Evolutionary conservation across 768 basidiomycete species (phyloP).

Genomic region (Suillus subluteus): DNA sequence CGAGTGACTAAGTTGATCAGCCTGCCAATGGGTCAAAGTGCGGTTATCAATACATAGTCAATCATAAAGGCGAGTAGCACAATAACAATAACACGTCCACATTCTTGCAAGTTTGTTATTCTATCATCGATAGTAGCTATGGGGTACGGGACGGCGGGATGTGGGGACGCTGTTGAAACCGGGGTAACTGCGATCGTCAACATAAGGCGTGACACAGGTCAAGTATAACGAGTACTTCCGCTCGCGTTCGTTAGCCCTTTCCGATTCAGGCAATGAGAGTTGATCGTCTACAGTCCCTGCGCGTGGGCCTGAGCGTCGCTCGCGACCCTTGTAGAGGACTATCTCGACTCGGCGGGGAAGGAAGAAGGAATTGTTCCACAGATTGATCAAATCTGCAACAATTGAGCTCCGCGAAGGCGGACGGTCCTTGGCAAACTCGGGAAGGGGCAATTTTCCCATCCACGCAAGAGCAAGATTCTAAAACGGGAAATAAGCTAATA

Average conservation of each 20-base stretch:
- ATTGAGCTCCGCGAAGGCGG: conserved; percentile 60
- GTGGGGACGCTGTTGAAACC: too few relatives aligned
- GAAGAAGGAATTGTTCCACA: conserved; percentile 84
- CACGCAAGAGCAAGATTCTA: conserved; percentile 78
- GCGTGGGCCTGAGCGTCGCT: conserved; percentile 68
- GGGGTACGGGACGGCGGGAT: background rate
- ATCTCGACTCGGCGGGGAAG: conserved; percentile 73
- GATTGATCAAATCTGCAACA: conserved; percentile 68
- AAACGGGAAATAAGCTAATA: conserved; percentile 2
- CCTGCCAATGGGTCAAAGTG: background rate
- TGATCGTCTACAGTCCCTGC: conserved; percentile 57
- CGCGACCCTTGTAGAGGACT: conserved; percentile 75
- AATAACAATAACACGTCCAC: background rate
- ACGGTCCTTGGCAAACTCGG: conserved; percentile 46
- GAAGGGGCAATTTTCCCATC: conserved; percentile 72
- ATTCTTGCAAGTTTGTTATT: conserved; percentile 9
- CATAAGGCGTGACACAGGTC: conserved; percentile 46
- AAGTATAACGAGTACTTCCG: conserved; percentile 68
- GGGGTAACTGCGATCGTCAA: background rate
- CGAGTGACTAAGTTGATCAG: background rate
- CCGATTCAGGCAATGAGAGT: conserved; percentile 53
- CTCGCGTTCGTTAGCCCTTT: conserved; percentile 59
- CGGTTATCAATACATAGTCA: background rate
- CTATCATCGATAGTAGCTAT: background rate
- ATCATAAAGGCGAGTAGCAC: background rate